phyloP scores from a whole-genome alignment of 2,329 filamentous ascomycete genomes.

The Periconia sp. region DNA sequence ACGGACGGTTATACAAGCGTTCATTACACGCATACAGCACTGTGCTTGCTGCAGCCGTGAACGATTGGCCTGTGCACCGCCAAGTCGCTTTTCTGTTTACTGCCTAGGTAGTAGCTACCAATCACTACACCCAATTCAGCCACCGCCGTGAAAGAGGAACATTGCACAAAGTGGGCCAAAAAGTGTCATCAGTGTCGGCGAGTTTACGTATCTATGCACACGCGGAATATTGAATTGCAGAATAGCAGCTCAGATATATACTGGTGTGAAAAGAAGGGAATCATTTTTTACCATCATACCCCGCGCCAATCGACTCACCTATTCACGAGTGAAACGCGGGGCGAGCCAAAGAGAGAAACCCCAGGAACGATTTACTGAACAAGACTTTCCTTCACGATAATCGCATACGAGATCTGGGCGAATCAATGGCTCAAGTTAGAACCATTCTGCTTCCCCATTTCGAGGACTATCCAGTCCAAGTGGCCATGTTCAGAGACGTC shows the following conservation, averaged over 20 bases:
- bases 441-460: constrained; percentile 75
- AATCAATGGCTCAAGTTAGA: constrained; percentile 59
- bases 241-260: no score
- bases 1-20: no score
- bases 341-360: not conserved
- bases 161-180: no score
- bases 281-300: no score
- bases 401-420: not conserved
- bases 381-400: not conserved
- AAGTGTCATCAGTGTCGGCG: not conserved
- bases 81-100: constrained; percentile 7
- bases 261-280: no score
- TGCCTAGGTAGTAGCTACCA: no score
- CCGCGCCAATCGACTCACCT: no score
- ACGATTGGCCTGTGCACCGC: constrained; percentile 12
- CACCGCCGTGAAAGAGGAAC: not conserved
- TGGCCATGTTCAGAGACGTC: constrained; percentile 75
- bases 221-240: not conserved
- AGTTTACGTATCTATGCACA: not conserved
- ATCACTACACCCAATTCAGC: constrained; percentile 10
- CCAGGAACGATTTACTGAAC: not conserved
- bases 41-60: constrained; percentile 1
- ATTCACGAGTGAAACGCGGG: no score
- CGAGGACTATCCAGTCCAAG: constrained; percentile 68
- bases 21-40: no score